These are phyloP conservation scores for Periconia sp. DNA, from an alignment of 2,329 filamentous ascomycete species.

Conservation along the genomic window DNA sequence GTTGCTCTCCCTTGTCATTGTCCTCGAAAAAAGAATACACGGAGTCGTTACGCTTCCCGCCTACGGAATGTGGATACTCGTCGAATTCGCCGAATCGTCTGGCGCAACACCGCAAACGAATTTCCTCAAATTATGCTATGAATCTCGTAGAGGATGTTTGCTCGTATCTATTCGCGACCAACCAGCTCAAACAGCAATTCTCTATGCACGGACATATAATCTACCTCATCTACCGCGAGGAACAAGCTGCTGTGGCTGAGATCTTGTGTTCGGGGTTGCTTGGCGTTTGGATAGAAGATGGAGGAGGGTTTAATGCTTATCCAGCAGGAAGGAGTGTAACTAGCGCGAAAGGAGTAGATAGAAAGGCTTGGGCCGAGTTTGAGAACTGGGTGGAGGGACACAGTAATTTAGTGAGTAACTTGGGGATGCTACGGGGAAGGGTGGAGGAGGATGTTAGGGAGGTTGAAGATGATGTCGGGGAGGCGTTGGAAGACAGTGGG, in stretches of 20 bases:
- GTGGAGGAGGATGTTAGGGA: constrained; percentile 4
- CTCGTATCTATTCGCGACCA: constrained; percentile 9
- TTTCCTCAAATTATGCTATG: constrained; percentile 32
- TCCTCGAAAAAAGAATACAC: constrained; percentile 9
- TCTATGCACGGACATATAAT: constrained; percentile 30
- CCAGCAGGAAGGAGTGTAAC: constrained; percentile 27
- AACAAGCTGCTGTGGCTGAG: constrained; percentile 29
- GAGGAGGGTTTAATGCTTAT: constrained; percentile 32
- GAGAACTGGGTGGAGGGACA: constrained; percentile 11
- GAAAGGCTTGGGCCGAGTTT: constrained; percentile 16
- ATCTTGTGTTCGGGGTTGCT: constrained; percentile 32
- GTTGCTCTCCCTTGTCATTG: constrained; percentile 12
- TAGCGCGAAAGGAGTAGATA: constrained; percentile 15
- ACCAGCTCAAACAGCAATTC: constrained; percentile 17
- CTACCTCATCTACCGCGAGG: constrained; percentile 26
- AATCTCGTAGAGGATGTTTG: constrained; percentile 34
- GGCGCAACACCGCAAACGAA: constrained; percentile 22
- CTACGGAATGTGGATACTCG: constrained; percentile 30
- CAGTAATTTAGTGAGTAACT: constrained; percentile 12
- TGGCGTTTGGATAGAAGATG: constrained; percentile 28
- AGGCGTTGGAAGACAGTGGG: constrained; percentile 16
- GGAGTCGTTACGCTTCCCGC: constrained; percentile 20
- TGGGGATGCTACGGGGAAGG: constrained; percentile 15
- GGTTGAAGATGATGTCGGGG: constrained; percentile 3
- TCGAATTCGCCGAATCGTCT: constrained; percentile 19